Base-by-base conservation (phyloP, 108 stramenopile genomes). In the Phaeodactylum tricornutum region DNA sequence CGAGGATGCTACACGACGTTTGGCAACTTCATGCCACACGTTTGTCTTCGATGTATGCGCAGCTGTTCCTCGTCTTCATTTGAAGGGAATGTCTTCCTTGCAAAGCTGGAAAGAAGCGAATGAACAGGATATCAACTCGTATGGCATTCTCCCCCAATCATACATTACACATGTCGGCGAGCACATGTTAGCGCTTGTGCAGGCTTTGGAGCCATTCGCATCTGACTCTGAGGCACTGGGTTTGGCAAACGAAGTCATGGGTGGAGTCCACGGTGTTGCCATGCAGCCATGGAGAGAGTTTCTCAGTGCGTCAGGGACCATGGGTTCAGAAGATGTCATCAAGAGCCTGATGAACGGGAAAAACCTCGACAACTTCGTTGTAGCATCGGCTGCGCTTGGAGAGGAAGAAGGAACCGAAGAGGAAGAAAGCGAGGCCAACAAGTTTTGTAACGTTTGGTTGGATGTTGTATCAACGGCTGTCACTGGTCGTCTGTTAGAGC, bases 81-180 rank as follows among this genome's bases (percentile, higher is more conserved):
- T 89, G 38, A 38, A 60, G n/a, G 67, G 55, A 17, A 74, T 89
- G 45, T 69, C 80, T 20, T 59, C 79, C 24, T 68, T 89, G 70
- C 39, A 75, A 0, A 43, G 69, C 21, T 89, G 87, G 87, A 66
- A 75, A 30, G 76, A 61, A 31, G 47, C 67, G 6, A 33, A 57
- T 26, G 62, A 47, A 2, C 69, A 58, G 29, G 61, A 43, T 29
- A 29, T 76, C 6, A 68, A 69, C 6, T 84, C 82, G 19, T 89
- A 85, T 46, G 83, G 87, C 16, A 85, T 75, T 6, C 63, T 89
- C 14, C 87, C 87, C 5, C 87, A 89, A 55, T 50, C 59, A 12
- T 89, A 82, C 62, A 81, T 89, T 23, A 85, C 80, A 23, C 79
- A 81, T 23, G 79, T 89, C 14, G 87, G 87, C 9, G 87, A 89